These are phyloP conservation scores for Filobasidium wieringae DNA, from an alignment of 768 basidiomycete species.

Conservation along the genomic window DNA sequence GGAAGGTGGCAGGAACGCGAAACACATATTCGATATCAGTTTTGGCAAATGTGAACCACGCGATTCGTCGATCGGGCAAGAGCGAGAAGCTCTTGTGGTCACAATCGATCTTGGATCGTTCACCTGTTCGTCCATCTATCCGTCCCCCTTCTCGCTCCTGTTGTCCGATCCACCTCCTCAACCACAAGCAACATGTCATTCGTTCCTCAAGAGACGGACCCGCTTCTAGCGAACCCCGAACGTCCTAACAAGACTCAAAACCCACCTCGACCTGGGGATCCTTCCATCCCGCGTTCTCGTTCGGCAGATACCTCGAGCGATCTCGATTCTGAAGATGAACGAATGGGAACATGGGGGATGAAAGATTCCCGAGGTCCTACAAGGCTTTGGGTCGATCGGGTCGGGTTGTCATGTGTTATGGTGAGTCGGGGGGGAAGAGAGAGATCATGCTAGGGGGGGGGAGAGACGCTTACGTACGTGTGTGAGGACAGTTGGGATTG, in stretches of 20 bases:
- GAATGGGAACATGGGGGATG: constrained; percentile 10
- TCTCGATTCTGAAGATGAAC: constrained; percentile 11
- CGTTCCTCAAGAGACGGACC: constrained; percentile 12
- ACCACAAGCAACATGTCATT: constrained; percentile 14
- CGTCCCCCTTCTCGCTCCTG: no score
- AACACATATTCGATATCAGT: no score
- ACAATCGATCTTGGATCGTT: no score
- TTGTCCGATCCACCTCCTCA: no score
- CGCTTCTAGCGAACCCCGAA: constrained; percentile 9
- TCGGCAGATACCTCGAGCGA: constrained; percentile 1
- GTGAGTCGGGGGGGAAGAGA: neutral
- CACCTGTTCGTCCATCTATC: no score
- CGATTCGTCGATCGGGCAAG: no score
- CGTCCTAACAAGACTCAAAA: constrained; percentile 7
- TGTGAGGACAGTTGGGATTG: neutral
- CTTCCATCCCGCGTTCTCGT: neutral
- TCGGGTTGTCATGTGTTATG: constrained; percentile 2
- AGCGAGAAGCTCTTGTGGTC: no score
- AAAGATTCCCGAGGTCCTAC: neutral
- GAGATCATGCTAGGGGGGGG: neutral
- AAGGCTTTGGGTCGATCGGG: constrained; percentile 2
- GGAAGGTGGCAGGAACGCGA: no score
- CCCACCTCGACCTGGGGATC: constrained; percentile 5
- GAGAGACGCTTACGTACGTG: neutral
- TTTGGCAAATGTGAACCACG: no score